A percentile compares a stretch with the other conserved stretches of the same genome.
These are phyloP conservation scores for Fusarium sp. DNA, from an alignment of 2,329 filamentous ascomycete species.

Conservation along the genomic window DNA sequence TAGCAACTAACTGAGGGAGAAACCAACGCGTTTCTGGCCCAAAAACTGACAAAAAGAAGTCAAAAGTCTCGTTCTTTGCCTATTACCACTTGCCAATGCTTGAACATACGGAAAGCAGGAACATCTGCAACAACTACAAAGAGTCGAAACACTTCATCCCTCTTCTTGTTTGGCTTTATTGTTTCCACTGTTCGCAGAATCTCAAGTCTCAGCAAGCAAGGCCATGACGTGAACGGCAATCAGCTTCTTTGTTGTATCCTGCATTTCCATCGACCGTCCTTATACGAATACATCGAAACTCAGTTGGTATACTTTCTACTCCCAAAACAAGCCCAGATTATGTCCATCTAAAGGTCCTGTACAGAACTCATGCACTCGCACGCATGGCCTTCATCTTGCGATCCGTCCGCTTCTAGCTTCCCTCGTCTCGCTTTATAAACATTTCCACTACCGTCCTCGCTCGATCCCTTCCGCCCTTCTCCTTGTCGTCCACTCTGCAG, in stretches of 20 bases:
- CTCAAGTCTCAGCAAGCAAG: background rate
- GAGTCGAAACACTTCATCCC: background rate
- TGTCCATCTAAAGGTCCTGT: constrained; percentile 2
- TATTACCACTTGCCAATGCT: background rate
- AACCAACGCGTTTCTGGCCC: background rate
- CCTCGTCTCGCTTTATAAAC: constrained; percentile 61
- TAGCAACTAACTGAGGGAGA: background rate
- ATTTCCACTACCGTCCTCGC: constrained; percentile 75
- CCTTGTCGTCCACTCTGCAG: constrained; percentile 67
- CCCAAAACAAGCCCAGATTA: constrained; percentile 24
- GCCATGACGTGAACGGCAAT: no score
- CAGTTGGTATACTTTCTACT: constrained; percentile 23
- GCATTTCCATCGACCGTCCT: background rate
- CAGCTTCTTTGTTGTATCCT: constrained; percentile 14
- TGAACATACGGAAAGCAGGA: background rate
- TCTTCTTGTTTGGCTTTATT: background rate
- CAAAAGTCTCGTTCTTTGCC: background rate
- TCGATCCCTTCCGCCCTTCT: constrained; percentile 70
- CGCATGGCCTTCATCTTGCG: constrained; percentile 24
- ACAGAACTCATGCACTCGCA: constrained; percentile 30
- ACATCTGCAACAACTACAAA: background rate
- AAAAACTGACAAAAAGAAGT: no score
- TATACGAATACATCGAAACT: constrained; percentile 19
- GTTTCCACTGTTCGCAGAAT: background rate
- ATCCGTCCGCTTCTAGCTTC: constrained; percentile 45